phyloP scores from a whole-genome alignment of 257 asterid genomes.

The Nicotiana undulata region DNA sequence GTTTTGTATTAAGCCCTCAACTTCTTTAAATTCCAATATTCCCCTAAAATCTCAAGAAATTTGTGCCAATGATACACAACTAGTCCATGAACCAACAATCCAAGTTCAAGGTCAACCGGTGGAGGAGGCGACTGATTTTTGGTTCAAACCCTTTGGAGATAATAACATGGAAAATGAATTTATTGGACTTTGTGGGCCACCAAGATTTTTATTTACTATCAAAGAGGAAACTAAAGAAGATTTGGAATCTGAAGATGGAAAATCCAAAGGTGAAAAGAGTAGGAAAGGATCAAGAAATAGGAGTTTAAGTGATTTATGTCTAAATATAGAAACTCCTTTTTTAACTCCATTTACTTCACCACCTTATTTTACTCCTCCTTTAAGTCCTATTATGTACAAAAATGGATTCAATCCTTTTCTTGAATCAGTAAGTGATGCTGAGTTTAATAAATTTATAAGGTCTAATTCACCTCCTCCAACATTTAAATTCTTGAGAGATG shows the following conservation, averaged over 20 bases:
- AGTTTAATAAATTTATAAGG: conserved; percentile 27
- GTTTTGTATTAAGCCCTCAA: conserved; percentile 29
- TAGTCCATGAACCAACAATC: conserved; percentile 35
- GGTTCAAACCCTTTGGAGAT: conserved; percentile 27
- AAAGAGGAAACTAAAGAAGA: conserved; percentile 70
- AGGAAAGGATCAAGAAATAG: conserved; percentile 33
- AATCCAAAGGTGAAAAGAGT: conserved; percentile 22
- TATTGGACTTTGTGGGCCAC: conserved; percentile 25
- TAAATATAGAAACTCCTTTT: conserved; percentile 51
- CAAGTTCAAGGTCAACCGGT: neutral
- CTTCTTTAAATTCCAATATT: conserved; percentile 14
- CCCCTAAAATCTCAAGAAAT: conserved; percentile 19
- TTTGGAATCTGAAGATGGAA: conserved; percentile 63
- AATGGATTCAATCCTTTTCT: conserved; percentile 11
- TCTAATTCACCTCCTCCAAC: conserved; percentile 36
- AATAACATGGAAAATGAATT: conserved; percentile 19
- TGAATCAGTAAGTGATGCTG: conserved; percentile 42
- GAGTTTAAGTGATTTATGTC: conserved; percentile 43
- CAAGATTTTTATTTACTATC: conserved; percentile 65
- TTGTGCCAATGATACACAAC: conserved; percentile 26
- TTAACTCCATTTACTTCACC: conserved; percentile 62
- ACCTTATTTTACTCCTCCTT: conserved; percentile 56
- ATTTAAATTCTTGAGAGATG: conserved; percentile 31
- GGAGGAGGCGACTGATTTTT: conserved; percentile 8
- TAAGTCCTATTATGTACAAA: conserved; percentile 29